Base-by-base conservation (phyloP, 1,284 basidiomycete genomes). In the Ceratobasidium sp. region DNA sequence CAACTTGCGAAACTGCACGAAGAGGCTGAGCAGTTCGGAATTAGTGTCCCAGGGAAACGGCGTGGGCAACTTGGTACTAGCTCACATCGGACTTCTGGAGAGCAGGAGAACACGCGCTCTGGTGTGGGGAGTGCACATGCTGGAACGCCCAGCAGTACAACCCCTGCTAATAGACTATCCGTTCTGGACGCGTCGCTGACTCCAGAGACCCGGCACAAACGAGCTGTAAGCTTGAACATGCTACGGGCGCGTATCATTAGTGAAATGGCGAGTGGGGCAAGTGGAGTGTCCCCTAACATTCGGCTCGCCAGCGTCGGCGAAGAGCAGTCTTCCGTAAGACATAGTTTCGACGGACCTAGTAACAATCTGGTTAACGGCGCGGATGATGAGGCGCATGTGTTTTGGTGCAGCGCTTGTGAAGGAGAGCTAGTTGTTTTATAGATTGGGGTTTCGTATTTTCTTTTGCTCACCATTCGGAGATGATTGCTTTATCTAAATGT, bases 171-270 rank as follows among this genome's bases (percentile, higher is more conserved):
- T 18, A 83, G 85, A 38, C 86, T 85, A 41, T 85, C 86, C 11
- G 82, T 85, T 21, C 85, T 89, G 69, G 91, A 93, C 76, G 86
- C 89, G 26, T 85, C 85, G 57, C 84, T 96, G 52, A 89, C 92
- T 1, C 87, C 90, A 0, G 89, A 92, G 79, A 90, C 92, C 38
- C 84, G 88, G 46, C 93, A 95, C 81, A 95, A 95, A 79, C 90
- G 94, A 66, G 88, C 91, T 78, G 88, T 94, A 74, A 94, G 93
- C 79, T 82, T 96, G 74, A 89, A 89, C 78, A 95, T 95, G 88
- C 87, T 96, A 67, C 95, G 94, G 80, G 94, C 93, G 30, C 88
- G 94, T 52, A 95, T 96, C 80, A 92, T 93, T 74, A 89, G 90
- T 79, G 91, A 93, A 49, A 75, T 77, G 35, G 73, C 76, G 0